Evolutionary conservation across 192 early-diverging fungal genomes (phyloP).

Genomic region (Haplosporangium gracile): DNA sequence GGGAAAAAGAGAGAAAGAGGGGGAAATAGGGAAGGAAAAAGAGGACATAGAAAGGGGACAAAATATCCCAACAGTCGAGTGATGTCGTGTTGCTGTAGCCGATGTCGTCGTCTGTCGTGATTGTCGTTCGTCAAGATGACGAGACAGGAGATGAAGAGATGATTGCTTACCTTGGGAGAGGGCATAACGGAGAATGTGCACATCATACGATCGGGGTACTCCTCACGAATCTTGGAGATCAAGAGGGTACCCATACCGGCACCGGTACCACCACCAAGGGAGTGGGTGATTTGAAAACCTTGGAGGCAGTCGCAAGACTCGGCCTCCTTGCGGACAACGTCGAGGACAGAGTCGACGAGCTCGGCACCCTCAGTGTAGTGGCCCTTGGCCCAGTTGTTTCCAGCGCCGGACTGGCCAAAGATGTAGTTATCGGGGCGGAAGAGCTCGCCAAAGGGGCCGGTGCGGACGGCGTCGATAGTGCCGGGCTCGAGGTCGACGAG

Average conservation of each 20-base stretch:
- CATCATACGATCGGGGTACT: constrained; percentile 99
- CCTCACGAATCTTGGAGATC: constrained; percentile 98
- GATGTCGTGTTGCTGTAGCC: not conserved
- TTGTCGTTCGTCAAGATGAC: too few relatives aligned
- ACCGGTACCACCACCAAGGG: constrained; percentile 98
- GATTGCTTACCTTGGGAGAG: constrained; percentile 82
- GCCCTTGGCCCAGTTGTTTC: constrained; percentile 99
- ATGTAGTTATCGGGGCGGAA: constrained; percentile 99
- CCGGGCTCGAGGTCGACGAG: constrained; percentile 86
- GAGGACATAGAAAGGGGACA: not conserved
- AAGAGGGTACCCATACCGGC: constrained; percentile 97
- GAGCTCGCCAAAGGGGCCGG: constrained; percentile 84
- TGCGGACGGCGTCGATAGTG: constrained; percentile 79
- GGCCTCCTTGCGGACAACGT: constrained; percentile 97
- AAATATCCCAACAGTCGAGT: not conserved
- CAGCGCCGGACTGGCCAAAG: constrained; percentile 95
- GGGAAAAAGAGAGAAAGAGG: not conserved
- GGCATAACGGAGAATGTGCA: constrained; percentile 98
- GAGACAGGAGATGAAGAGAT: not conserved
- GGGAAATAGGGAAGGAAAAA: not conserved
- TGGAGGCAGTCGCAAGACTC: constrained; percentile 97
- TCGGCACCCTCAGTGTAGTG: constrained; percentile 99
- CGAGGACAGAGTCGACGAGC: constrained; percentile 95
- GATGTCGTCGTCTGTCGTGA: not conserved
- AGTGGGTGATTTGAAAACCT: constrained; percentile 99